Conservation (phyloP, 2,329 filamentous ascomycete genomes). For the Myotisia sp. region DNA sequence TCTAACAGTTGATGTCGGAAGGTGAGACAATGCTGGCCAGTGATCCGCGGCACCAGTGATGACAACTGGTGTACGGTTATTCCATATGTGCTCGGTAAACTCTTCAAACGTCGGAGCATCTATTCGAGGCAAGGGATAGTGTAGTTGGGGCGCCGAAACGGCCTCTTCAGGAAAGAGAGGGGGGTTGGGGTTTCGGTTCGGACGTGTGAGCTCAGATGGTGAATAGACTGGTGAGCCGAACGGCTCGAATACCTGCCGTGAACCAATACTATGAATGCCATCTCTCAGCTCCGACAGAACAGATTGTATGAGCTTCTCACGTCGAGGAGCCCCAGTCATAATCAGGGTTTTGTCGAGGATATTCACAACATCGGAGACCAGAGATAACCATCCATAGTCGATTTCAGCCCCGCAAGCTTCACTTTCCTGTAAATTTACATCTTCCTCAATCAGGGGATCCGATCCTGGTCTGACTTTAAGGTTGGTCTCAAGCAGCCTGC, state of each 20-base stretch:
- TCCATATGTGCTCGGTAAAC: conserved; percentile 48
- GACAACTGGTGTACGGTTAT: conserved; percentile 46
- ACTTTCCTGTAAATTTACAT: background rate
- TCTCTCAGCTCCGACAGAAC: conserved; percentile 23
- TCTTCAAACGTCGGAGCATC: conserved; percentile 39
- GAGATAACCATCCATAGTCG: conserved; percentile 16
- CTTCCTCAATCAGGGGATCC: no score
- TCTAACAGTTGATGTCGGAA: no score
- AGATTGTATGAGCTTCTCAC: conserved; percentile 33
- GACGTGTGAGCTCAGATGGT: background rate
- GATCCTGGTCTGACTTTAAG: background rate
- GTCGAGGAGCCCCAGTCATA: conserved; percentile 50
- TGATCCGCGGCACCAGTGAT: conserved; percentile 49
- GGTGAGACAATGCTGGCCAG: conserved; percentile 62
- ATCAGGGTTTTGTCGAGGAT: conserved; percentile 64
- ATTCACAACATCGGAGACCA: conserved; percentile 46
- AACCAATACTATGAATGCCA: conserved; percentile 2
- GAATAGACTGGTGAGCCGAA: no score
- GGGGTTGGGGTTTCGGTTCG: no score
- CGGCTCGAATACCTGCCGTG: background rate
- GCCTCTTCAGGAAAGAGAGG: conserved; percentile 21
- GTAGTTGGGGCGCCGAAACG: conserved; percentile 21
- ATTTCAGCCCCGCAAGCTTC: background rate
- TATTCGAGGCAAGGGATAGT: conserved; percentile 27
- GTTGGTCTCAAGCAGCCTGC: conserved; percentile 17